Evolutionary conservation across 2,329 filamentous ascomycete species (phyloP), one percentile per base, ranked within the genome.

Genomic region (Didymella pinodella): DNA sequence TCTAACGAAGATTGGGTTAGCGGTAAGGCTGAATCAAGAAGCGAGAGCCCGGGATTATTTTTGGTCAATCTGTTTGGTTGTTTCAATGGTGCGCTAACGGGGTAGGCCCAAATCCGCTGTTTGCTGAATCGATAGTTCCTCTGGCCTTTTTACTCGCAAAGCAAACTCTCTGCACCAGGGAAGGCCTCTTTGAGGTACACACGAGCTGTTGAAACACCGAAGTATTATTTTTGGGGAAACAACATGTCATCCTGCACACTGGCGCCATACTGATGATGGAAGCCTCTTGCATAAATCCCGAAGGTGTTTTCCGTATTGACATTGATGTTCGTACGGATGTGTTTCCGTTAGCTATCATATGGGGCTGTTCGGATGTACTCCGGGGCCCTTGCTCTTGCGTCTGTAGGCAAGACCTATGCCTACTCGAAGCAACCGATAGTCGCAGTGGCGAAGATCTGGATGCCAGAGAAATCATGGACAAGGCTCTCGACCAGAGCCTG

Each of bases 41-140:
- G 52, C 55, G 50, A 64, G 55, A 56, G 54, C 48, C 56, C 63
- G 43, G 48, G 22, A 47, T 59, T 59, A 61, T 61, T 65, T 65
- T 63, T 63, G 54, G 44, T 26, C 43, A 25, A 48, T 31, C 44
- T 54, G 12, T 55, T 25, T 59, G 34, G 25, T 14, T 12, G 57
- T 59, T 65, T 59, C 53, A 54, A 8, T 25, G 43, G 4, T 16
- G 47, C 49, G 36, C 62, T 58, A 61, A 32, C 12, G 11, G 2
- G 14, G n/a, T 65, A 63, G 59, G 28, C 32, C 26, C 7, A 41
- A 26, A 55, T 28, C 57, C 54, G 53, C 55, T 55, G 62, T 61
- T 65, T 59, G 48, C 49, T 50, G 59, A 58, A 44, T 61, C 62
- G 41, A 64, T 65, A 65, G 56, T 57, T 16, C 8, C 26, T 36